phyloP scores from a whole-genome alignment of 73 alveolate species.

The Paramecium sexaurelia region DNA sequence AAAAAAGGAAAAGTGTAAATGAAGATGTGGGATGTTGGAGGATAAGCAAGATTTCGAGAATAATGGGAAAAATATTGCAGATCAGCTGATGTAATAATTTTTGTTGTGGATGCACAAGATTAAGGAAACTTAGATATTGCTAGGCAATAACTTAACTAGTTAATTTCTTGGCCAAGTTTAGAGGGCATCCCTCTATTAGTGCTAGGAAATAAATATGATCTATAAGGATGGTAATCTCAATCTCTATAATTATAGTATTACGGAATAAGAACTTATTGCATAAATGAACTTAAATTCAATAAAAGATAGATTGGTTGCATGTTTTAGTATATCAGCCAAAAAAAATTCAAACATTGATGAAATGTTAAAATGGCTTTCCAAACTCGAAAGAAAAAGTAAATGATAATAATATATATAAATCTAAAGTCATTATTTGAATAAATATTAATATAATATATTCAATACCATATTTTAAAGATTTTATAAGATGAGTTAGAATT shows the following conservation, averaged over 20 bases:
- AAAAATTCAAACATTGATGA: constrained; percentile 79
- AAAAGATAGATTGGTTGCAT: constrained; percentile 84
- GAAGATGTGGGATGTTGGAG: constrained; percentile 92
- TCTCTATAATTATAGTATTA: constrained; percentile 68
- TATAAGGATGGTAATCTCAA: constrained; percentile 49
- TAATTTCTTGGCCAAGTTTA: constrained; percentile 83
- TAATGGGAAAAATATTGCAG: constrained; percentile 93
- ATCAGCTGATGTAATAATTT: constrained; percentile 82
- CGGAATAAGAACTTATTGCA: constrained; percentile 84
- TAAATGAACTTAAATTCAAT: constrained; percentile 74
- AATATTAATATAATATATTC: no score
- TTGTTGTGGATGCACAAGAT: constrained; percentile 89
- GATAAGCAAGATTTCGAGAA: constrained; percentile 85
- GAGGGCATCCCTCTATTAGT: constrained; percentile 83
- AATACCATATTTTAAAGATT: no score
- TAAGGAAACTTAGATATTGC: constrained; percentile 85
- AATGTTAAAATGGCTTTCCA: constrained; percentile 75
- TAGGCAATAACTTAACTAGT: constrained; percentile 72
- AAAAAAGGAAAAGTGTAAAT: constrained; percentile 78
- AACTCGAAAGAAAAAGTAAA: background rate
- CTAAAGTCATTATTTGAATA: background rate
- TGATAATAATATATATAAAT: background rate
- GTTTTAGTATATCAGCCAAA: constrained; percentile 85
- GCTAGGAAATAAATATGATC: constrained; percentile 85
- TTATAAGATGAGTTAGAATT: no score